These are phyloP conservation scores for Dovyalis caffra DNA, from an alignment of 345 rosid species.

Conservation along the genomic window DNA sequence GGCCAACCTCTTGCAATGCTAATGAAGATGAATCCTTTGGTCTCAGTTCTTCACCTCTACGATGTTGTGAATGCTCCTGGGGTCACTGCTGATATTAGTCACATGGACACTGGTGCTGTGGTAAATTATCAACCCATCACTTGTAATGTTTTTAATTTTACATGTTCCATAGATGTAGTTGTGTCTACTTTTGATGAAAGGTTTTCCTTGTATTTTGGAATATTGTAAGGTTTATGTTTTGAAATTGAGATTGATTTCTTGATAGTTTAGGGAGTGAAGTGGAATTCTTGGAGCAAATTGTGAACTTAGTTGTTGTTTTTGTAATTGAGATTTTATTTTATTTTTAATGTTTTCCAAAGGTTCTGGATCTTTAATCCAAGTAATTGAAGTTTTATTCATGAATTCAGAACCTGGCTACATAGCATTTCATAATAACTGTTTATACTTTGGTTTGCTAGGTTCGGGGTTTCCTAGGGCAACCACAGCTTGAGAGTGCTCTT, in stretches of 20 bases:
- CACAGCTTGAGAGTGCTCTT: constrained; percentile 31
- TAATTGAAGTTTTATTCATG: background rate
- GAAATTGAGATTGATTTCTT: too few relatives aligned
- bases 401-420: background rate
- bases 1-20: constrained; percentile 70
- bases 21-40: constrained; percentile 65
- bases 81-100: constrained; percentile 36
- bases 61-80: constrained; percentile 34
- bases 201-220: background rate
- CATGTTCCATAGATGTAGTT: too few relatives aligned
- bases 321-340: too few relatives aligned
- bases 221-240: background rate
- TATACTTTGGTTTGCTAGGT: constrained; percentile 12
- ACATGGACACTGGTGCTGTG: constrained; percentile 36
- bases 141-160: background rate
- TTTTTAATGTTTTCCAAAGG: too few relatives aligned
- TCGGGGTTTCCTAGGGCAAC: constrained; percentile 31
- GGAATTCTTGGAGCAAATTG: too few relatives aligned
- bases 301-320: too few relatives aligned
- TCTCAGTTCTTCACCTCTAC: constrained; percentile 41
- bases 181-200: background rate
- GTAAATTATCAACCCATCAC: constrained; percentile 1
- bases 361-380: background rate
- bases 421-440: background rate
- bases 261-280: too few relatives aligned